Base-by-base conservation (phyloP, 2,329 filamentous ascomycete species). In the Nothopassalora personata region DNA sequence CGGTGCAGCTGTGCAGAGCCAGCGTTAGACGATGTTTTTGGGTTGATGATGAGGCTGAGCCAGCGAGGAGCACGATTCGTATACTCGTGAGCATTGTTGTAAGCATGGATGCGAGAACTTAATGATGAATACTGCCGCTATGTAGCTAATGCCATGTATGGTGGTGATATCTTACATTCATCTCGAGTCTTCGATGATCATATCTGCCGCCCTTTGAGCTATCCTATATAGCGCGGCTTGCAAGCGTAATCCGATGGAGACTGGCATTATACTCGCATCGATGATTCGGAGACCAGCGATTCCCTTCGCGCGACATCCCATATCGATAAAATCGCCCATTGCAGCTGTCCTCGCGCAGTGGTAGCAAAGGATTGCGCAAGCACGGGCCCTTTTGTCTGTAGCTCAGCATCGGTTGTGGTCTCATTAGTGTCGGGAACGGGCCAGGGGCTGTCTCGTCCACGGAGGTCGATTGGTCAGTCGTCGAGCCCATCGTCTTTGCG, bases 201-300 rank as follows among this genome's bases (percentile, higher is more conserved):
- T 43, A 36, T 48, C 19, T n/a, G 56, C 56, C 66, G 75, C 77
- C 63, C 80, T 80, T 69, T 83, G 81, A 0, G 79, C 81, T 59
- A 83, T 81, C 1, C 79, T 80, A 67, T 83, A 83, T 9, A 80
- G 80, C 4, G 79, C 78, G 79, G 83, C 82, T 64, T 83, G 81
- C 0, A 81, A 81, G 65, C 81, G 79, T 0, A 77, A 81, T 18
- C 73, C 73, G 62, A 82, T 77, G 2, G 83, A 67, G 0, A 70
- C 70, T 2, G 80, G 81, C 79, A 82, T 81, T 27, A 81, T 74
- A 64, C 77, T 81, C 60, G 75, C 77, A 63, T 83, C 80, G 0
- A 77, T 80, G 13, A 85, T 81, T 4, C 82, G 73, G 13, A 85
- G 69, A 0, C 77, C 75, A 46, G 74, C 70, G 1, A 83, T 76